Evolutionary conservation across 805 yeast genomes (phyloP).

Genomic region (Suhomyces vadensis): DNA sequence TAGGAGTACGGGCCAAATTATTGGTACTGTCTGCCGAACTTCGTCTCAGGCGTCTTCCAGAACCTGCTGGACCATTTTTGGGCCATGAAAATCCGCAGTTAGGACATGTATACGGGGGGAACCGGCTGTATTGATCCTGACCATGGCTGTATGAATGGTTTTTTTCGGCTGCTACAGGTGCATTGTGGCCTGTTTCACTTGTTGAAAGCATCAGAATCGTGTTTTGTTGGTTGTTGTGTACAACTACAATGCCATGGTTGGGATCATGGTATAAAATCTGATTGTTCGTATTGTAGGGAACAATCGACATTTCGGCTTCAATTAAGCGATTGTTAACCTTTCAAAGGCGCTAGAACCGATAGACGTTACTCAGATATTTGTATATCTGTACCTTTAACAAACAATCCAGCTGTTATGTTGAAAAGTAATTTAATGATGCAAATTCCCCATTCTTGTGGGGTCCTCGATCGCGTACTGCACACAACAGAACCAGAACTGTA

Average conservation of each 20-base stretch:
- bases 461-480: no score
- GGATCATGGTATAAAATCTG: conserved; percentile 39
- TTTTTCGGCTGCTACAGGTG: neutral
- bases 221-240: conserved; percentile 34
- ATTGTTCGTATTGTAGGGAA: conserved; percentile 35
- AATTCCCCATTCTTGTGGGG: no score
- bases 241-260: conserved; percentile 32
- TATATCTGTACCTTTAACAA: no score
- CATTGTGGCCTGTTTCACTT: neutral
- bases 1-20: neutral
- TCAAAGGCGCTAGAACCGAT: no score
- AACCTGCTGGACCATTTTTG: conserved; percentile 6
- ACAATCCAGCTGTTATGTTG: no score
- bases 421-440: no score
- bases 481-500: no score
- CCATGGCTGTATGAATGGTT: neutral
- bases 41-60: neutral
- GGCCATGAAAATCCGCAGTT: conserved; percentile 34
- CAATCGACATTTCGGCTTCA: conserved; percentile 46
- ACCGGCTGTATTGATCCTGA: neutral
- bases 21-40: conserved; percentile 4
- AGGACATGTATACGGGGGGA: conserved; percentile 21
- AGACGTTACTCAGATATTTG: no score
- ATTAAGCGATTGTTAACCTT: no score
- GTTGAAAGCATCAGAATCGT: conserved; percentile 29